These are phyloP conservation scores for Populus alba DNA, from an alignment of 345 rosid species.

Conservation along the genomic window DNA sequence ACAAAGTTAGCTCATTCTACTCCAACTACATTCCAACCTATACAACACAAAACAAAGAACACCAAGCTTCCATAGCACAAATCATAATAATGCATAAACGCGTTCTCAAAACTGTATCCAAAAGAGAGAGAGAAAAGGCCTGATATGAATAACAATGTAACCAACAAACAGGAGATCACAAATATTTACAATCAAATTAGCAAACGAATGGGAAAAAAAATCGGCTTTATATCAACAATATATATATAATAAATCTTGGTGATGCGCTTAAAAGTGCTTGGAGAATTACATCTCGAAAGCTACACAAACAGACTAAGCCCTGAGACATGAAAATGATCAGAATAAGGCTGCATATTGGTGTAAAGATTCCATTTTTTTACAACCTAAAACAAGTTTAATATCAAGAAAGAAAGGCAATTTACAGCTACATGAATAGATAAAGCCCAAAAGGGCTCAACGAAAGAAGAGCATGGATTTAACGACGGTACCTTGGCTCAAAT, in stretches of 20 bases:
- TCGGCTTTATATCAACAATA: background rate
- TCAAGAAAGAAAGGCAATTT: background rate
- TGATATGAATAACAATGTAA: no score
- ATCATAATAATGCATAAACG: background rate
- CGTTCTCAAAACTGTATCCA: no score
- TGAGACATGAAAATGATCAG: no score
- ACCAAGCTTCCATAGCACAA: background rate
- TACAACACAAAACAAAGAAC: background rate
- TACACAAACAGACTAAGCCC: no score
- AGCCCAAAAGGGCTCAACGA: no score
- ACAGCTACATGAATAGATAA: background rate
- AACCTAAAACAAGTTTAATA: background rate
- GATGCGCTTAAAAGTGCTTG: background rate
- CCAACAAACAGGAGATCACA: background rate
- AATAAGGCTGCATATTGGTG: background rate
- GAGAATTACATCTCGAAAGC: background rate
- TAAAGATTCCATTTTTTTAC: background rate
- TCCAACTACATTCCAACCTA: background rate
- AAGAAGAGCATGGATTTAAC: background rate
- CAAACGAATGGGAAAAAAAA: background rate
- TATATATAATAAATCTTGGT: no score
- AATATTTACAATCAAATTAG: background rate
- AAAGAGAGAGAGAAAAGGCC: no score
- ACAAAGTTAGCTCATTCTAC: background rate
- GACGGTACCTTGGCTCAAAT: background rate